phyloP scores from a whole-genome alignment of 257 asterid genomes.

The Fraxinus excelsior region DNA sequence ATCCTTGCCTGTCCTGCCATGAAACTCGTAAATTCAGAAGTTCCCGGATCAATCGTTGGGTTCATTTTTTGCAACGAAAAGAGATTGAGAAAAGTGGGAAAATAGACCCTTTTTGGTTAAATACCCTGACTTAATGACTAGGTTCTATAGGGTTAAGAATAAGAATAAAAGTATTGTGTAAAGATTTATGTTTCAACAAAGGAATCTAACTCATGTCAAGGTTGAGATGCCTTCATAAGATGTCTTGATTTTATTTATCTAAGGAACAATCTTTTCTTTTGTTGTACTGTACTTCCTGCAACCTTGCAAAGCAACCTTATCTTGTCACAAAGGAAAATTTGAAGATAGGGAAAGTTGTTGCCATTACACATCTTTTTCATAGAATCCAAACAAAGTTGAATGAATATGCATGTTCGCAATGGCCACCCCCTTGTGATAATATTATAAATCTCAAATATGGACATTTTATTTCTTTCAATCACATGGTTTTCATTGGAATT shows the following conservation, averaged over 20 bases:
- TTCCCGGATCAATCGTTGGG: neutral
- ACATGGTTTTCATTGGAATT: no score
- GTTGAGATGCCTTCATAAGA: neutral
- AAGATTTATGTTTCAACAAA: neutral
- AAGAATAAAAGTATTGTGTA: neutral
- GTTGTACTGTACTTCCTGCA: neutral
- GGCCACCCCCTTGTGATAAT: no score
- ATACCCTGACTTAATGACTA: neutral
- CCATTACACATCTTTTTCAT: neutral
- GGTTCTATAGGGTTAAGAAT: neutral
- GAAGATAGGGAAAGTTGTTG: neutral
- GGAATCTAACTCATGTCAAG: neutral
- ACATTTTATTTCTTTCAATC: no score
- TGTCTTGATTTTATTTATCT: neutral
- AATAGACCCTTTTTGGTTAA: neutral
- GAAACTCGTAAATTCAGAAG: neutral
- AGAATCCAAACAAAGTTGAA: neutral
- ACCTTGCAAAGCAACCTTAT: neutral
- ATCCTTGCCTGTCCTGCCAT: constrained; percentile 21
- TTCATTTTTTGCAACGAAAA: constrained; percentile 1
- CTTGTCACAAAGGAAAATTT: neutral
- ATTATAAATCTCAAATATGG: no score
- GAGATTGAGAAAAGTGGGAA: constrained; percentile 1
- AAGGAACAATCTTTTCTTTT: neutral
- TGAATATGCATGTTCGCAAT: no score